Conservation (phyloP, 352 stramenopile genomes). For the Pythium aphanidermatum region DNA sequence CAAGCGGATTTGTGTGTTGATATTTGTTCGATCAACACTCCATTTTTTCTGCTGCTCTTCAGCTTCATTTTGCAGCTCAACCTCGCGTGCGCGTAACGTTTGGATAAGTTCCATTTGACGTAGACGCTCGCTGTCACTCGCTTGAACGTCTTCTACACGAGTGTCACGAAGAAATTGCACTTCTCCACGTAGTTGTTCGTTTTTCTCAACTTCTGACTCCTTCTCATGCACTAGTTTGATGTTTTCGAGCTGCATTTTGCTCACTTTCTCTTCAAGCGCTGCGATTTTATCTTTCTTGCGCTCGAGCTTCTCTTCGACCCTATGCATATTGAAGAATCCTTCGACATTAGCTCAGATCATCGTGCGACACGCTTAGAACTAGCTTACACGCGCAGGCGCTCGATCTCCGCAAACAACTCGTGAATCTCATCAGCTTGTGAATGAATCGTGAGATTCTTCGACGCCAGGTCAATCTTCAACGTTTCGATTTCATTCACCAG, state of each 20-base stretch:
- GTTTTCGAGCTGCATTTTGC: slow-evolving; percentile 36
- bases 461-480: slow-evolving; percentile 45
- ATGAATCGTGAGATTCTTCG: slow-evolving; percentile 50
- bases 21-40: slow-evolving; percentile 30
- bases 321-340: no score
- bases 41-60: slow-evolving; percentile 63
- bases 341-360: no score
- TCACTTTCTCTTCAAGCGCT: slow-evolving; percentile 24
- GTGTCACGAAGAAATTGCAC: slow-evolving; percentile 50
- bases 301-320: slow-evolving; percentile 31
- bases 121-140: slow-evolving; percentile 51
- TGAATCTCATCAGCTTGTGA: slow-evolving; percentile 59
- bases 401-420: slow-evolving; percentile 44
- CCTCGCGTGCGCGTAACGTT: slow-evolving; percentile 33
- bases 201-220: slow-evolving; percentile 35
- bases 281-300: slow-evolving; percentile 31
- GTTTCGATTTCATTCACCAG: slow-evolving; percentile 55
- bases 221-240: slow-evolving; percentile 48
- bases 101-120: slow-evolving; percentile 56
- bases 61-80: slow-evolving; percentile 43
- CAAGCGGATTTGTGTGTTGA: slow-evolving; percentile 45
- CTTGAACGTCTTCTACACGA: slow-evolving; percentile 36
- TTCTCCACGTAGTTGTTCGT: slow-evolving; percentile 40
- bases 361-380: no score
- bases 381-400: slow-evolving; percentile 41